These are phyloP conservation scores for Dentipellis fragilis DNA, from an alignment of 768 basidiomycete species.

Conservation along the genomic window DNA sequence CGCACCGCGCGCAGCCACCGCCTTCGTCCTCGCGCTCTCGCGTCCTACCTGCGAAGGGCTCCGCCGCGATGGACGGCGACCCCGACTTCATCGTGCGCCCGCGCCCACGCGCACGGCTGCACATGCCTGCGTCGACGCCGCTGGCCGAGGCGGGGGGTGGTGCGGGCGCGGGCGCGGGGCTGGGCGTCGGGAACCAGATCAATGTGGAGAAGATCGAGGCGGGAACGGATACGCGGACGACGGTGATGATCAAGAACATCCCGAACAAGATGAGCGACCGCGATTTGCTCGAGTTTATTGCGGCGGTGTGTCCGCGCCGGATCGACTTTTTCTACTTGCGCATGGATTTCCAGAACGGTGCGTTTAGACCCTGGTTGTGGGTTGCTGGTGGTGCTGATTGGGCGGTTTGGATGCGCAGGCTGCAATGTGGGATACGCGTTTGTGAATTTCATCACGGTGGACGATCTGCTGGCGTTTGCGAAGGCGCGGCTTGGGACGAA, in stretches of 20 bases:
- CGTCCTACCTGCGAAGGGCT: neutral
- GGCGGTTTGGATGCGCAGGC: slow-evolving; percentile 26
- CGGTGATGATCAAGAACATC: slow-evolving; percentile 88
- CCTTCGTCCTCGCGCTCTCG: no score
- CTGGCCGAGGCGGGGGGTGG: neutral
- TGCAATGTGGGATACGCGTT: slow-evolving; percentile 81
- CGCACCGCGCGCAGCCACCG: neutral
- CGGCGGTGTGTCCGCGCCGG: slow-evolving; percentile 58
- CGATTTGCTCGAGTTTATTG: slow-evolving; percentile 59
- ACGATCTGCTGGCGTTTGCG: slow-evolving; percentile 70
- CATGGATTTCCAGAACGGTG: slow-evolving; percentile 80
- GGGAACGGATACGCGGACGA: slow-evolving; percentile 72
- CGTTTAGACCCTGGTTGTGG: slow-evolving; percentile 11
- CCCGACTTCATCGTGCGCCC: neutral
- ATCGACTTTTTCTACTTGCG: slow-evolving; percentile 85
- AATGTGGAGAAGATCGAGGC: slow-evolving; percentile 65
- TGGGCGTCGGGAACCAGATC: slow-evolving; percentile 43
- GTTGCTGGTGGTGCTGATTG: neutral
- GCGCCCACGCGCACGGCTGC: neutral
- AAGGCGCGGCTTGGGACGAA: slow-evolving; percentile 66
- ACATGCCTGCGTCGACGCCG: neutral
- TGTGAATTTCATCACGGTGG: slow-evolving; percentile 78
- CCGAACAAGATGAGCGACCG: slow-evolving; percentile 85
- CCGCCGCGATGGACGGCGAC: neutral
- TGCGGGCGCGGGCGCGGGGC: neutral